phyloP scores from a whole-genome alignment of 768 basidiomycete species.

The Pleurotus ostreatus region DNA sequence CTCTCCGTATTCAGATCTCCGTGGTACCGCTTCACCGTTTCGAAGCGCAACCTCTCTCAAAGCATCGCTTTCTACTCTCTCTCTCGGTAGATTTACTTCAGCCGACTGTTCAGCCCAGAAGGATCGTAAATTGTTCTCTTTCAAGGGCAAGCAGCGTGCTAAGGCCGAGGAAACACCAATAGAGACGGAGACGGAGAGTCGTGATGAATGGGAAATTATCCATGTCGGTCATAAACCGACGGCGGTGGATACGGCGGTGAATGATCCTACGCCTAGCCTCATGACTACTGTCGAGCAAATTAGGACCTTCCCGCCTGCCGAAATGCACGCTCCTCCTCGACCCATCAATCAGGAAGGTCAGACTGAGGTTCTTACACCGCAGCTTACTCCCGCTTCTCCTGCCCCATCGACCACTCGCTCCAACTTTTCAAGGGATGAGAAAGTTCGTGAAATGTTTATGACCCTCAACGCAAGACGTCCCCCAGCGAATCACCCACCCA shows the following conservation, averaged over 20 bases:
- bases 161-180: constrained; percentile 30
- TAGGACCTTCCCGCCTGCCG: no score
- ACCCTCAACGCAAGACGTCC: constrained; percentile 2
- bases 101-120: neutral
- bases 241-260: no score
- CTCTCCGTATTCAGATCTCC: constrained; percentile 35
- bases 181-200: neutral
- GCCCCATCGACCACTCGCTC: constrained; percentile 11
- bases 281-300: no score
- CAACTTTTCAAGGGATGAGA: neutral
- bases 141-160: constrained; percentile 36
- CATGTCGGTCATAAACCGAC: neutral
- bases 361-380: neutral
- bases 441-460: constrained; percentile 4
- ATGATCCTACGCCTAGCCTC: no score
- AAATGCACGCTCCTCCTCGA: no score
- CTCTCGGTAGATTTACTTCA: constrained; percentile 28
- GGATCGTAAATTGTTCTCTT: constrained; percentile 29
- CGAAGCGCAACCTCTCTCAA: constrained; percentile 44
- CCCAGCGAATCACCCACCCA: neutral
- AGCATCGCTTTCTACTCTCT: constrained; percentile 27
- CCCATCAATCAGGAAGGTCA: no score
- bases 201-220: neutral
- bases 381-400: constrained; percentile 11
- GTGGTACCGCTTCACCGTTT: constrained; percentile 32